Evolutionary conservation across 345 rosid genomes (phyloP).

Genomic region (Chamaenerion angustifolium): DNA sequence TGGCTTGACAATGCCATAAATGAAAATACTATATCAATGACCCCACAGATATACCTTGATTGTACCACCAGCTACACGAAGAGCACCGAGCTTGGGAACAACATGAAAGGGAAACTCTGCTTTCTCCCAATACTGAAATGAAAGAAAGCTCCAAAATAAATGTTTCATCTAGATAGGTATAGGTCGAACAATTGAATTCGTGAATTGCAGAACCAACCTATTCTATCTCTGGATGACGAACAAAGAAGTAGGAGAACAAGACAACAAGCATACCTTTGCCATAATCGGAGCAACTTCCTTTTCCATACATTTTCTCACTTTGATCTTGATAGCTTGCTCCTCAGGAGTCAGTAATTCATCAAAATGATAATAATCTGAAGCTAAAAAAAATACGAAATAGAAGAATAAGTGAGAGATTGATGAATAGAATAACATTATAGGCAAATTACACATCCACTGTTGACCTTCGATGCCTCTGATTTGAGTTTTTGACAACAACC

Average conservation of each 20-base stretch:
- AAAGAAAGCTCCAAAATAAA: constrained; percentile 1
- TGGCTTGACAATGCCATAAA: too few species aligned
- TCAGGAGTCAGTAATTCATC: constrained; percentile 68
- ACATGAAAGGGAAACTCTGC: constrained; percentile 87
- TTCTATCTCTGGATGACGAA: neutral
- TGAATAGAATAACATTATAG: neutral
- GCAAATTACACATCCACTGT: too few species aligned
- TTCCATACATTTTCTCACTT: constrained; percentile 81
- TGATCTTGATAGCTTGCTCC: constrained; percentile 48
- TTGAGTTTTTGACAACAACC: too few species aligned
- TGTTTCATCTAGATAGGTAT: neutral
- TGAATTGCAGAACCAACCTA: neutral
- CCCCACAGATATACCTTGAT: constrained; percentile 47
- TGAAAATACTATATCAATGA: neutral
- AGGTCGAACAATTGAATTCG: neutral
- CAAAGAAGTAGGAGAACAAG: neutral
- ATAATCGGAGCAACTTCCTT: constrained; percentile 84
- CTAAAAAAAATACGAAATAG: constrained; percentile 23
- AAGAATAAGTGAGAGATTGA: constrained; percentile 3
- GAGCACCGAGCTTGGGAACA: constrained; percentile 59
- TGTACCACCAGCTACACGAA: constrained; percentile 65
- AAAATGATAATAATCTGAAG: constrained; percentile 68
- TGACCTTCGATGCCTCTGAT: too few species aligned
- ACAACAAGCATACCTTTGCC: constrained; percentile 44
- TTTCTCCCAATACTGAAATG: constrained; percentile 85